Evolutionary conservation across 2,329 filamentous ascomycete species (phyloP).

Genomic region (Exophiala sp.): DNA sequence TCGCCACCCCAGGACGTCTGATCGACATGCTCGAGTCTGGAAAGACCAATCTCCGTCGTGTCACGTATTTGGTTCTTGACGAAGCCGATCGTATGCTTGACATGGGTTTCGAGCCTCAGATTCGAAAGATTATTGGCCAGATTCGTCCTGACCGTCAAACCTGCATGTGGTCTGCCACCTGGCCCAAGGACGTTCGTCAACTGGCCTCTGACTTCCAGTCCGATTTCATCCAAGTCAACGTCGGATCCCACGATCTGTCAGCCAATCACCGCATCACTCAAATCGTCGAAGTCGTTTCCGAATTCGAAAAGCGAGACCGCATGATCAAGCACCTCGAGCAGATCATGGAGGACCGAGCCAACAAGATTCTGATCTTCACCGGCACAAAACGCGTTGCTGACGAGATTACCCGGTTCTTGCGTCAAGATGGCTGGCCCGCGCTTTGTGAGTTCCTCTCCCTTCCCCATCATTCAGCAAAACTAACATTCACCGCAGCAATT

Average conservation of each 20-base stretch:
- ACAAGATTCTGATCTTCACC: slow-evolving; percentile 94
- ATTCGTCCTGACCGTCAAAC: slow-evolving; percentile 98
- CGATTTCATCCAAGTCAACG: slow-evolving; percentile 98
- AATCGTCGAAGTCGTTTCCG: slow-evolving; percentile 91
- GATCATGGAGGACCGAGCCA: slow-evolving; percentile 92
- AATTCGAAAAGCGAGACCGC: slow-evolving; percentile 94
- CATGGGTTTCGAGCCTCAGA: slow-evolving; percentile 99
- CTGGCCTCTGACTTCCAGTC: slow-evolving; percentile 86
- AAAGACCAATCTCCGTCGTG: slow-evolving; percentile 95
- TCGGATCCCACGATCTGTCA: slow-evolving; percentile 90
- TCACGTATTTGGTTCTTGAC: slow-evolving; percentile 96
- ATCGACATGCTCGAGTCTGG: slow-evolving; percentile 98
- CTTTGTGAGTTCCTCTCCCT: slow-evolving; percentile 65
- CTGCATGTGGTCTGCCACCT: slow-evolving; percentile 99
- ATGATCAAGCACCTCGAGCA: slow-evolving; percentile 98
- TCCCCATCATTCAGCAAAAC: slow-evolving; percentile 21
- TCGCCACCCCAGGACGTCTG: slow-evolving; percentile 93
- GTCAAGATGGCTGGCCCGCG: slow-evolving; percentile 96
- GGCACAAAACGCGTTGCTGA: slow-evolving; percentile 86
- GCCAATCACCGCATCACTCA: slow-evolving; percentile 98
- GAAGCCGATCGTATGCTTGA: slow-evolving; percentile 99
- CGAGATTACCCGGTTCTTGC: slow-evolving; percentile 94
- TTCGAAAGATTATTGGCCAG: slow-evolving; percentile 96
- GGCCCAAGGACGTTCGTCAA: slow-evolving; percentile 96
- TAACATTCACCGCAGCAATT: slow-evolving; percentile 64